These are phyloP conservation scores for Blastobotrys chiropterorum DNA, from an alignment of 805 yeast genomes.

Conservation along the genomic window DNA sequence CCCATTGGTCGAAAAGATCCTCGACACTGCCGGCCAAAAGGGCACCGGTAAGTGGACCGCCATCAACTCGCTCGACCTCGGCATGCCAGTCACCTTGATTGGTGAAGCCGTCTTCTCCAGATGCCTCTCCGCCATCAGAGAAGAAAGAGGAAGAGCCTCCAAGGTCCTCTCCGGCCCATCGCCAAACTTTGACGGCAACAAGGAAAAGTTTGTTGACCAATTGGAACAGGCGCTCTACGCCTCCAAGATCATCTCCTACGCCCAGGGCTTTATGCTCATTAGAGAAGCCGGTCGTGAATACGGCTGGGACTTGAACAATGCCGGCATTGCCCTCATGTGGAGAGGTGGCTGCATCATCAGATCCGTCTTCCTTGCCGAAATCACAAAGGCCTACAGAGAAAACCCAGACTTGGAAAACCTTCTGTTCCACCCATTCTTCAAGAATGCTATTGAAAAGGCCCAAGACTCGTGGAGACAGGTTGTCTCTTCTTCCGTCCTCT, in stretches of 20 bases:
- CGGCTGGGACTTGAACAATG: constrained; percentile 96
- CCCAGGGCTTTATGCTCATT: constrained; percentile 99
- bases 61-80: constrained; percentile 92
- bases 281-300: constrained; percentile 97
- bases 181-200: constrained; percentile 63
- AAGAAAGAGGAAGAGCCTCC: constrained; percentile 86
- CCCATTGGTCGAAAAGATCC: constrained; percentile 92
- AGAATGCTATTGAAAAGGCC: constrained; percentile 84
- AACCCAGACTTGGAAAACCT: constrained; percentile 91
- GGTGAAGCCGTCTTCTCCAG: constrained; percentile 99
- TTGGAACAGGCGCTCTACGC: constrained; percentile 98
- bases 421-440: constrained; percentile 92
- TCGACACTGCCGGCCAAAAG: constrained; percentile 97
- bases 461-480: constrained; percentile 94
- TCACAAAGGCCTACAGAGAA: constrained; percentile 92
- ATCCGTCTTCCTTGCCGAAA: constrained; percentile 96
- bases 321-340: constrained; percentile 99
- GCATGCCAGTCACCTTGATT: constrained; percentile 96
- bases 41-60: constrained; percentile 99
- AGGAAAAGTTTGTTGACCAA: constrained; percentile 78
- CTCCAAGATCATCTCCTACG: constrained; percentile 95
- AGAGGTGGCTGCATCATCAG: constrained; percentile 99
- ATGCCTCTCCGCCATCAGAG: constrained; percentile 88
- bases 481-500: constrained; percentile 65
- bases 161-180: constrained; percentile 72